Evolutionary conservation across 1,284 basidiomycete genomes (phyloP), one percentile per base, ranked within the genome.

Genomic region (Chalciporus sp.): DNA sequence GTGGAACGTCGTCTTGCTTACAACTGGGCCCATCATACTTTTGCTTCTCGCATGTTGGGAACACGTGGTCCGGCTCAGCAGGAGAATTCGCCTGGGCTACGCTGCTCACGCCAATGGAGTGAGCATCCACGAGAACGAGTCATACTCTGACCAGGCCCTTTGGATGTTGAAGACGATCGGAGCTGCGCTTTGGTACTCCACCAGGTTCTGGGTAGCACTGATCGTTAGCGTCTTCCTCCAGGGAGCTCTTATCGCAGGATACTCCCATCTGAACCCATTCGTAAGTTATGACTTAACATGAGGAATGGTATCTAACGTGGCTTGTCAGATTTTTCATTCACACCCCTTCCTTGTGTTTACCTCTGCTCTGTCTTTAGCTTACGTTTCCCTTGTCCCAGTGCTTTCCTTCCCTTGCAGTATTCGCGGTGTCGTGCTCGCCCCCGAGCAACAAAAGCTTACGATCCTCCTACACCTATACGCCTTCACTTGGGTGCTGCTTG

Each of bases 171-270:
- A 68, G 16, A 51, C 41, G 6, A 62, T 67, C 52, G 58, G 65
- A n/a, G 45, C 56, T 43, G 58, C 39, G 0, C 56, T 75, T n/a
- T 82, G 76, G 75, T 66, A 62, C 40, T 78, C 79, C 68, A 65
- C 71, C 19, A 82, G 83, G 51, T 85, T 89, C 62, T 87, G 84
- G 82, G 61, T 84, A 2, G 77, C 83, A 1, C 60, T 88, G 27
- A 49, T 76, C 3, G 55, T 85, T 17, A 72, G 76, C 3, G 59
- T 77, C 6, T 76, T 70, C 7, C 61, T 78, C 4, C 81, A 87
- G 56, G 72, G 71, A 3, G 73, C 74, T 1, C 69, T 89, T 9
- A 72, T 82, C 1, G 64, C 74, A 41, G 75, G 75, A 7, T 85
- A 80, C 61, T 58, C 81, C 19, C 69, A 75, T 12, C 33, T 85